These are phyloP conservation scores for Trichoderma sp. DNA, from an alignment of 2,329 filamentous ascomycete species.

Conservation along the genomic window DNA sequence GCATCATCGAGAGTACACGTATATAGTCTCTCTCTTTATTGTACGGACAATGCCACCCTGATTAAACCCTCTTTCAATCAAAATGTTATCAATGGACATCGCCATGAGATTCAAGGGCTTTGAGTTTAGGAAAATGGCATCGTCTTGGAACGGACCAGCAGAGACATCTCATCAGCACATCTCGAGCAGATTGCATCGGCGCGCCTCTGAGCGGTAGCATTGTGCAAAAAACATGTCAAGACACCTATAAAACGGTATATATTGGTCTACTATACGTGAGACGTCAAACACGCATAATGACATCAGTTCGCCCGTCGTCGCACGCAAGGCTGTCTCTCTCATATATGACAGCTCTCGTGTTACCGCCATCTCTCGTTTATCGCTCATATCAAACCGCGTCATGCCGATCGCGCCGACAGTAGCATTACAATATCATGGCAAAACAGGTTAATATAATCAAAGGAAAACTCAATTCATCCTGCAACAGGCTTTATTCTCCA, in stretches of 20 bases:
- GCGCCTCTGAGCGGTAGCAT: not conserved
- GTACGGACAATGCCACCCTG: too few species aligned
- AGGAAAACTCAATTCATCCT: not conserved
- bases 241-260: not conserved
- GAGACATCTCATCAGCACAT: not conserved
- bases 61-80: too few species aligned
- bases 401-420: not conserved
- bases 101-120: too few species aligned
- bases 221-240: not conserved
- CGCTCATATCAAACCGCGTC: not conserved
- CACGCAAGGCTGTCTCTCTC: not conserved
- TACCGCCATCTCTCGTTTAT: not conserved
- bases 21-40: too few species aligned
- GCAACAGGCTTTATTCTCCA: not conserved
- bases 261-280: not conserved
- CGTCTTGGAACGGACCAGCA: too few species aligned
- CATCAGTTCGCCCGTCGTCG: not conserved
- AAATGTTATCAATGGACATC: too few species aligned
- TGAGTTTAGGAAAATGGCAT: too few species aligned
- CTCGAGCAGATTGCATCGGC: not conserved
- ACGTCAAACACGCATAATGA: not conserved
- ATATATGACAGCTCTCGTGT: not conserved
- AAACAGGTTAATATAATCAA: not conserved
- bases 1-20: too few species aligned
- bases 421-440: not conserved